Evolutionary conservation across 192 early-diverging fungal species (phyloP), one percentile per base, ranked within the genome.

Genomic region (Umbelopsis sp.): DNA sequence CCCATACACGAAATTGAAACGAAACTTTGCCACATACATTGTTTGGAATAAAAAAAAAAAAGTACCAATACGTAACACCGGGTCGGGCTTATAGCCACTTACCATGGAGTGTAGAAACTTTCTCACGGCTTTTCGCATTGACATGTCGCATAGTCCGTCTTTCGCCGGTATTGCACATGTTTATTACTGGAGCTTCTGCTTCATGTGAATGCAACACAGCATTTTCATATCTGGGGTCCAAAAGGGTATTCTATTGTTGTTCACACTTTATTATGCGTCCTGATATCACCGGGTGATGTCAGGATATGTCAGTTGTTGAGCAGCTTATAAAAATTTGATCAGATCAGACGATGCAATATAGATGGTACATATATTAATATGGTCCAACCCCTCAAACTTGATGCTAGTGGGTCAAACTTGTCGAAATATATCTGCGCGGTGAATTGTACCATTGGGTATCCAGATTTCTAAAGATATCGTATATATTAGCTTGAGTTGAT

Each of bases 11-110:
- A 62, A 62, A 62, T 32, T 62, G 26, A 32, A 62, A 49, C 47
- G 47, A 49, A 49, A 62, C 56, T 62, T 62, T 62, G 56, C 26
- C 29, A 34, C 56, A 62, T 62, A 62, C 56, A 62, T 62, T 62
- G 56, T 62, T 62, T 62, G 56, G 56, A 62, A 62, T 62, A 62
- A 62, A 62, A 62, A 14, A 20, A 31, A 31, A 62, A 34, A 11
- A 62, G 47, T 49, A n/a, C 16, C 47, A 17, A 49, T 49, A 49
- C 17, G 56, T 62, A 12, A 34, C 29, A 62, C 56, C 17, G 29
- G 7, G 56, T 20, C 26, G 56, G 29, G 38, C 38, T 41, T 41
- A 11, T 11, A 41, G 38, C 38, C 38, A 41, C 38, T n/a, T n/a
- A n/a, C 29, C 17, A 62, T 34, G 56, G 52, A 62, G 56, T 62